Conservation (phyloP, 1,139 yeast species). For the Kluyveromyces sp. region DNA sequence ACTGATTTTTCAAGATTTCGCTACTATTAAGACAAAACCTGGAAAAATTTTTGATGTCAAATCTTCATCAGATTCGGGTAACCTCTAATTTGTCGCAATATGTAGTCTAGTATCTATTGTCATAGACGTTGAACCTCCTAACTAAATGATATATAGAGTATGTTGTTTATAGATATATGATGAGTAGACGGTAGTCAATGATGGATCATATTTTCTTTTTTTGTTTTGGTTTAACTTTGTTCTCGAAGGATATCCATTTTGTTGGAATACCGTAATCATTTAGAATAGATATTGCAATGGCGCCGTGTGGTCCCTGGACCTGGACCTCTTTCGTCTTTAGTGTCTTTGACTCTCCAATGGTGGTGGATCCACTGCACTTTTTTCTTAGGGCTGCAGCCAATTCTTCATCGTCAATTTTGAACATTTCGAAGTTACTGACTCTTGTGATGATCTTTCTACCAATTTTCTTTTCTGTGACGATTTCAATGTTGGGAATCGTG, state of each 20-base stretch:
- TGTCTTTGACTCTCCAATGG: slow-evolving; percentile 51
- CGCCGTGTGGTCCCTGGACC: slow-evolving; percentile 88
- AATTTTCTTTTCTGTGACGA: slow-evolving; percentile 68
- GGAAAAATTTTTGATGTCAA: not conserved
- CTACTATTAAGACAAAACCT: not conserved
- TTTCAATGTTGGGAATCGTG: slow-evolving; percentile 53
- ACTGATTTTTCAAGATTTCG: too few species aligned
- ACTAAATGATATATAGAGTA: too few species aligned
- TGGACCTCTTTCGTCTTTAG: slow-evolving; percentile 59
- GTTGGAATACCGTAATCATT: slow-evolving; percentile 61
- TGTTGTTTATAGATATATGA: not conserved
- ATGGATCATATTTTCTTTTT: slow-evolving; percentile 14
- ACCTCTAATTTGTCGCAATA: not conserved
- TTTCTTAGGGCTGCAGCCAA: slow-evolving; percentile 65
- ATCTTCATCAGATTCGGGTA: slow-evolving; percentile 1
- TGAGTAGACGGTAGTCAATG: not conserved
- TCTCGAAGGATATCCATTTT: slow-evolving; percentile 59
- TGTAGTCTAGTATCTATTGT: too few species aligned
- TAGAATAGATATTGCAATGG: slow-evolving; percentile 49
- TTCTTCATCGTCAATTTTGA: slow-evolving; percentile 53
- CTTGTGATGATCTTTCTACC: slow-evolving; percentile 78
- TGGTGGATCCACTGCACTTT: slow-evolving; percentile 83
- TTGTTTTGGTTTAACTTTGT: slow-evolving; percentile 55
- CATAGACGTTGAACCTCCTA: not conserved
- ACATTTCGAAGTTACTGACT: slow-evolving; percentile 61